phyloP scores from a whole-genome alignment of 495 filamentous ascomycete genomes.

The Hamigera avellanea region DNA sequence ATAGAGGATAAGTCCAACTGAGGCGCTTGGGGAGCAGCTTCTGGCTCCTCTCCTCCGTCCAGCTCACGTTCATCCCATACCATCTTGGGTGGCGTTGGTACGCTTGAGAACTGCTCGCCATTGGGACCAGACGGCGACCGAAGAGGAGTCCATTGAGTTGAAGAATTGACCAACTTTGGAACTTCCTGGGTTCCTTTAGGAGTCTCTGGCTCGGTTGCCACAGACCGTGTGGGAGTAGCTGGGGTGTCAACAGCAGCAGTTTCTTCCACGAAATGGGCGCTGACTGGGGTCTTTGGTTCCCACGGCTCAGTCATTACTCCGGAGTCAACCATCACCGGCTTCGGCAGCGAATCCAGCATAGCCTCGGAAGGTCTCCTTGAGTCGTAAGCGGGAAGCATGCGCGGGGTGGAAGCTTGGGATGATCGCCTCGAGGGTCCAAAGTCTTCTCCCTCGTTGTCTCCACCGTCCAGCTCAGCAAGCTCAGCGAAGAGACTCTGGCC shows the following conservation, averaged over 20 bases:
- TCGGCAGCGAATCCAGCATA: conserved; percentile 14
- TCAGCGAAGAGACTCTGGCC: conserved; percentile 86
- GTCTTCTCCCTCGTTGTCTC: conserved; percentile 46
- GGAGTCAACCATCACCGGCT: conserved; percentile 59
- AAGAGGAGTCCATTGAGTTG: conserved; percentile 26
- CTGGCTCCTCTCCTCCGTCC: conserved; percentile 8
- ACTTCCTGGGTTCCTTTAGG: conserved; percentile 7
- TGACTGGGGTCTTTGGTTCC: conserved; percentile 11
- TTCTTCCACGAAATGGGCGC: conserved; percentile 1
- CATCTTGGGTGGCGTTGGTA: conserved; percentile 30
- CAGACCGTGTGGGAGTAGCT: conserved; percentile 11
- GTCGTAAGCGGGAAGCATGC: conserved; percentile 25
- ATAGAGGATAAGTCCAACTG: conserved; percentile 26
- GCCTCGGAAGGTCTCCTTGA: conserved; percentile 29
- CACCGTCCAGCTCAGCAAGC: conserved; percentile 61
- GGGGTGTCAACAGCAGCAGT: conserved; percentile 4
- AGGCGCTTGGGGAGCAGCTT: conserved; percentile 7
- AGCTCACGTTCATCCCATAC: conserved; percentile 21
- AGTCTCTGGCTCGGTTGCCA: conserved; percentile 10
- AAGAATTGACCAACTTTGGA: conserved; percentile 19
- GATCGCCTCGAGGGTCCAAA: conserved; percentile 25
- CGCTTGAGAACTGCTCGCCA: conserved; percentile 18
- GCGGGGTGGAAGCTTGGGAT: conserved; percentile 42
- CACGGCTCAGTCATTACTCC: conserved; percentile 83
- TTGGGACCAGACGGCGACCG: conserved; percentile 12